A percentile compares a stretch with the other conserved stretches of the same genome.
These are phyloP conservation scores for Fusarium sp. DNA, from an alignment of 2,329 filamentous ascomycete species.

Conservation along the genomic window DNA sequence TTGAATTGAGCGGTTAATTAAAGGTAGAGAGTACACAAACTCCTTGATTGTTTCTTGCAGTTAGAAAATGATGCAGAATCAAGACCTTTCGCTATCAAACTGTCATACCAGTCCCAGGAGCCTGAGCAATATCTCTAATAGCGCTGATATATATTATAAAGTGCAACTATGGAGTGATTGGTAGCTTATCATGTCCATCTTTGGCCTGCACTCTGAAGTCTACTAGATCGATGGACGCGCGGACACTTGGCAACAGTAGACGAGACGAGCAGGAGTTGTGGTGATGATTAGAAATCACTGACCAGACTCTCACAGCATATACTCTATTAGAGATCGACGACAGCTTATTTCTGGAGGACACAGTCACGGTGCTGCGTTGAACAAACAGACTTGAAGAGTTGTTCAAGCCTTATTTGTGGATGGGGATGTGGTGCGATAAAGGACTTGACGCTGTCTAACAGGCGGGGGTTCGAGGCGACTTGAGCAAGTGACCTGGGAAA, in stretches of 20 bases:
- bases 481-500: no score
- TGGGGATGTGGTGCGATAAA: neutral
- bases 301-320: neutral
- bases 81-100: neutral
- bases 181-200: no score
- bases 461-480: no score
- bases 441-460: neutral
- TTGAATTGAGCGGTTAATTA: neutral
- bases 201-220: no score
- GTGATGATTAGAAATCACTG: neutral
- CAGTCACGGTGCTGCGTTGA: slow-evolving; percentile 1
- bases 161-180: no score
- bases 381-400: slow-evolving; percentile 1
- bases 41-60: no score
- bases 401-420: slow-evolving; percentile 19
- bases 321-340: neutral
- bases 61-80: neutral
- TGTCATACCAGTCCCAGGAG: no score
- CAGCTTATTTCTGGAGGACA: neutral
- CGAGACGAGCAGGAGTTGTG: neutral
- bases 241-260: neutral
- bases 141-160: neutral
- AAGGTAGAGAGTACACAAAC: fast-evolving
- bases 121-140: fast-evolving
- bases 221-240: neutral